Evolutionary conservation across 352 stramenopile species (phyloP), one percentile per base, ranked within the genome.

Genomic region (Globisporangium iwayamae): DNA sequence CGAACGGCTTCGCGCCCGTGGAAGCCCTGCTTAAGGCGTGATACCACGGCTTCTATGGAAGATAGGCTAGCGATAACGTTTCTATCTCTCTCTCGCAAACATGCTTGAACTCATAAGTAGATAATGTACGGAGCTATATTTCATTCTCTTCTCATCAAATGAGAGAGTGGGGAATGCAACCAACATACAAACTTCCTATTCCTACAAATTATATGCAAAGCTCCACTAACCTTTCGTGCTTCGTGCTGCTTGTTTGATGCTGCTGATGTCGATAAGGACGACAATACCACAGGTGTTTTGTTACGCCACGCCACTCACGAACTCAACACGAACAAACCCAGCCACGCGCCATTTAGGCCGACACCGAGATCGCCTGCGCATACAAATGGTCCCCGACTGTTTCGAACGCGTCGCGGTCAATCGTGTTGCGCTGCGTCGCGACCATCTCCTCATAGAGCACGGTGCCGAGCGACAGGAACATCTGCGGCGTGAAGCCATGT

Each of bases 401-500:
- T 59, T 80, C 72, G 41, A 88, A 85, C 2, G 78, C 66, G 36
- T 86, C 71, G 43, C 69, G 67, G 47, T 76, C 76, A 61, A 89
- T 83, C 6, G 65, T 68, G 48, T 76, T 76, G 62, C 76, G 74
- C 46, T 70, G 71, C 13, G 77, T 64, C 45, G 68, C 66, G 18
- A 81, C 51, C 79, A 92, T 93, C 53, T 93, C 84, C 20, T 73
- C 75, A 67, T 87, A 87, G 45, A 91, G 65, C 28, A 75, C 81
- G 60, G 89, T 76, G n/a, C 84, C 84, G 20, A 93, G 62, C 48
- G 74, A 72, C 8, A 68, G 67, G 60, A 93, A 93, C 81, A 90
- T 89, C 34, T 79, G 68, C 18, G 84, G 66, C 32, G 82, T 87
- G 63, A 93, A 93, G 14, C 84, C 84, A 48, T 90, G 76, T 0